A percentile compares a stretch with the other conserved stretches of the same genome.
These are phyloP conservation scores for Paramyrothecium sp. DNA, from an alignment of 2,329 filamentous ascomycete genomes.

Conservation along the genomic window DNA sequence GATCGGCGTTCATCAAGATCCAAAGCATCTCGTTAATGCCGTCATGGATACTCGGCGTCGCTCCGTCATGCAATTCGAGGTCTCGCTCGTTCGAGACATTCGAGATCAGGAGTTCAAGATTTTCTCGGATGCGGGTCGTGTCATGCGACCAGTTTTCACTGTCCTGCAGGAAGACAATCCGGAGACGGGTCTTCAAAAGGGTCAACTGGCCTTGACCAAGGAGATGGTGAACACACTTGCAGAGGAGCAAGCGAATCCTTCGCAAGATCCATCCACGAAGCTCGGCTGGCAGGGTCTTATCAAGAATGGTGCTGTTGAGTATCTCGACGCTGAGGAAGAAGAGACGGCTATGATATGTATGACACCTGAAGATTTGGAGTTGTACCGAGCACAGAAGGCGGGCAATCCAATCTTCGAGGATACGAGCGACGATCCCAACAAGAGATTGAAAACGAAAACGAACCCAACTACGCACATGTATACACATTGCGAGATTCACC, in stretches of 20 bases:
- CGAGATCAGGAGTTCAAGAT: slow-evolving; percentile 98
- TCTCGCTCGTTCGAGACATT: slow-evolving; percentile 93
- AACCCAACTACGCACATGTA: slow-evolving; percentile 88
- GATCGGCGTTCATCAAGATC: slow-evolving; percentile 93
- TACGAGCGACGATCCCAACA: slow-evolving; percentile 67
- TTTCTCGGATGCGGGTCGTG: slow-evolving; percentile 93
- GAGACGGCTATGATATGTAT: slow-evolving; percentile 99
- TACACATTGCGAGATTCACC: slow-evolving; percentile 98
- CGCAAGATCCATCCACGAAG: slow-evolving; percentile 57
- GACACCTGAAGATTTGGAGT: slow-evolving; percentile 92
- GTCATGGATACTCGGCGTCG: slow-evolving; percentile 77
- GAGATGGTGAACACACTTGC: slow-evolving; percentile 73
- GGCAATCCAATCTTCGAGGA: slow-evolving; percentile 64
- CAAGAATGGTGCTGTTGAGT: slow-evolving; percentile 84
- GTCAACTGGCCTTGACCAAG: slow-evolving; percentile 78
- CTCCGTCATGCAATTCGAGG: slow-evolving; percentile 84
- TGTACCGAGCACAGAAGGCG: slow-evolving; percentile 67
- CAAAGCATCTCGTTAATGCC: slow-evolving; percentile 77
- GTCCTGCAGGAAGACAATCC: slow-evolving; percentile 83
- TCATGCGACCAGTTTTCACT: slow-evolving; percentile 91
- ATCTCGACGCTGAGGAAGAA: slow-evolving; percentile 96
- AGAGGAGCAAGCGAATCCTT: slow-evolving; percentile 68
- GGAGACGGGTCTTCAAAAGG: slow-evolving; percentile 58
- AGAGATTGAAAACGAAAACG: slow-evolving; percentile 82
- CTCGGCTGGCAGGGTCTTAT: slow-evolving; percentile 90